Evolutionary conservation across 768 basidiomycete genomes (phyloP), one percentile per base, ranked within the genome.

Genomic region (Crucibulum laeve): DNA sequence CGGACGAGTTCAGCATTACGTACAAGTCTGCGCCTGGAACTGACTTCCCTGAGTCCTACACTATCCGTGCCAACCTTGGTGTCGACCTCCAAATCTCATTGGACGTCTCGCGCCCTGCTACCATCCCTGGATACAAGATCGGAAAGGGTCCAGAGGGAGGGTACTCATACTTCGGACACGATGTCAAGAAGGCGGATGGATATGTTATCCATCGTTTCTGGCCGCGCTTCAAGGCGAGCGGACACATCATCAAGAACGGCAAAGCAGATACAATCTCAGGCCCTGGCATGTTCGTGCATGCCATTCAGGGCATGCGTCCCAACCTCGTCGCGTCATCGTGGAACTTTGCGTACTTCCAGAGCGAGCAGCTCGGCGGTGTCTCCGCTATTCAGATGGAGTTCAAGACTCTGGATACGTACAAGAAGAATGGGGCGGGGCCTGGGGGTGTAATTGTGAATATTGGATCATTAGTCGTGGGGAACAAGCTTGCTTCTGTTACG

Each of bases 231-330:
- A 54, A 64, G 23, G 77, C 74, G 14, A 69, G 71, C 19, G 94
- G 94, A 4, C 75, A 79, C 51, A 56, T 94, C 61, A 77, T 87
- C 38, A 61, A 69, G 49, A 76, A 80, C 24, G 89, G 88, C 34
- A 64, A 77, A 45, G 84, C 84, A 4, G 64, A 68, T 43, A 38
- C 69, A 5, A 64, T 80, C 43, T 61, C 76, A 24, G 88, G 87
- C 34, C 68, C 76, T 26, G 90, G 91, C 22, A 89, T 92, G 86
- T 82, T 95, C 62, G 77, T 94, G 15, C 90, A 95, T 62, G 95
- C 95, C 35, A 96, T 98, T 60, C 95, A 98, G 61, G 96, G 95
- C 61, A 95, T 99, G 91, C 80, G 92, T 5, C 93, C 95, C 38
- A 89, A 99, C 65, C 77, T 91, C 44, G 81, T 96, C 54, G 96